These are phyloP conservation scores for Asterionellopsis glacialis DNA, from an alignment of 108 stramenopile genomes.

Conservation along the genomic window DNA sequence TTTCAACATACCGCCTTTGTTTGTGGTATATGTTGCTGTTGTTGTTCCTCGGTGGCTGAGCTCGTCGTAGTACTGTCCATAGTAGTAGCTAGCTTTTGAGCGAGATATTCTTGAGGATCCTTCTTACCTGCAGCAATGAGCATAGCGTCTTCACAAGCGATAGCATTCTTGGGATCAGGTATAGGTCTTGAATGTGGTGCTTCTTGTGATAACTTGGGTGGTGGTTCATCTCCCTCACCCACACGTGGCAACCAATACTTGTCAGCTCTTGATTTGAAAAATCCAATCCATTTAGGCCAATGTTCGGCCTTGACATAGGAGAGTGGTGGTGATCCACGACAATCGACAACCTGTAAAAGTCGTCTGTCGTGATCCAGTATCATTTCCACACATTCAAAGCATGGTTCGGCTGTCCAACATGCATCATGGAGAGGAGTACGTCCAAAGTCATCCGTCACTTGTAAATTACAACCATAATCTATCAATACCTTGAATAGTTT, in stretches of 20 bases:
- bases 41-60: too few relatives aligned
- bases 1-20: too few relatives aligned
- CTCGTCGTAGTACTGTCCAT: too few relatives aligned
- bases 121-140: slow-evolving; percentile 2
- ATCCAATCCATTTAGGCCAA: slow-evolving; percentile 54
- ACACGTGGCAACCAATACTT: slow-evolving; percentile 40
- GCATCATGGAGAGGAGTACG: slow-evolving; percentile 83
- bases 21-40: too few relatives aligned
- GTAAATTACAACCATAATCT: slow-evolving; percentile 35
- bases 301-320: slow-evolving; percentile 56
- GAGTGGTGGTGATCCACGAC: slow-evolving; percentile 61
- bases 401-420: slow-evolving; percentile 61
- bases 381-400: slow-evolving; percentile 44
- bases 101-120: too few relatives aligned
- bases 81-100: too few relatives aligned
- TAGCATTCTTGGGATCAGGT: not conserved
- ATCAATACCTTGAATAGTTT: slow-evolving; percentile 40
- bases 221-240: slow-evolving; percentile 20
- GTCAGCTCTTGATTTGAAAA: slow-evolving; percentile 43
- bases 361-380: slow-evolving; percentile 36
- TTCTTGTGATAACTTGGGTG: slow-evolving; percentile 17
- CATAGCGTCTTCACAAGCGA: not conserved
- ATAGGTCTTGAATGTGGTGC: slow-evolving; percentile 4
- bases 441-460: slow-evolving; percentile 73
- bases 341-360: slow-evolving; percentile 49